Evolutionary conservation across 257 asterid genomes (phyloP).

Genomic region (Cordia subcordata): DNA sequence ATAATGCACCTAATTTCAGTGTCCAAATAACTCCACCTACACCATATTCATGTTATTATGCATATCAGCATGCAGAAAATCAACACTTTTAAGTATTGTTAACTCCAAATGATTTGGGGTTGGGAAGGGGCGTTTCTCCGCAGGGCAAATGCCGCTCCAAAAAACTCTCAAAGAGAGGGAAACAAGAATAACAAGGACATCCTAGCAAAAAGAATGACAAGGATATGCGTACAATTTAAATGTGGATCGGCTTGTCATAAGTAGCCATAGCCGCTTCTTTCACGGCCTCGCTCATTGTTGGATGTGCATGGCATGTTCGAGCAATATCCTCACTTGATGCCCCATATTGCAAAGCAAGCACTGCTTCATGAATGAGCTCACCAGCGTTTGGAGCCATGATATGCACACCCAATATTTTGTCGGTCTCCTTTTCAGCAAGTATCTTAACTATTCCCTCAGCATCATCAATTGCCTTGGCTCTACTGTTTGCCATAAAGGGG

Average conservation of each 20-base stretch:
- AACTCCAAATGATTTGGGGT: no score
- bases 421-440: constrained; percentile 87
- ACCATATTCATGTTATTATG: no score
- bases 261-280: constrained; percentile 99
- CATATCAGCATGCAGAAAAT: no score
- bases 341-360: constrained; percentile 83
- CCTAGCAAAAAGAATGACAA: no score
- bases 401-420: constrained; percentile 89
- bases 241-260: constrained; percentile 95
- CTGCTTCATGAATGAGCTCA: constrained; percentile 98
- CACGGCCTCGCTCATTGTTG: constrained; percentile 97
- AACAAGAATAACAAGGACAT: no score
- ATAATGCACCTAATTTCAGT: no score
- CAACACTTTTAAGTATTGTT: no score
- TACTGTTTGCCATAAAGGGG: constrained; percentile 87
- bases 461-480: constrained; percentile 97
- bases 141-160: no score
- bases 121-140: no score
- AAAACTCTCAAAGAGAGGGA: no score
- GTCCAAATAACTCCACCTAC: no score
- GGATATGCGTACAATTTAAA: constrained; percentile 24
- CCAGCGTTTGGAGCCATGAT: constrained; percentile 97
- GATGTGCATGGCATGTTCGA: constrained; percentile 97
- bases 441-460: constrained; percentile 94
- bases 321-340: constrained; percentile 99